Evolutionary conservation across 352 stramenopile species (phyloP).

Genomic region (Elongisporangium undulatum): DNA sequence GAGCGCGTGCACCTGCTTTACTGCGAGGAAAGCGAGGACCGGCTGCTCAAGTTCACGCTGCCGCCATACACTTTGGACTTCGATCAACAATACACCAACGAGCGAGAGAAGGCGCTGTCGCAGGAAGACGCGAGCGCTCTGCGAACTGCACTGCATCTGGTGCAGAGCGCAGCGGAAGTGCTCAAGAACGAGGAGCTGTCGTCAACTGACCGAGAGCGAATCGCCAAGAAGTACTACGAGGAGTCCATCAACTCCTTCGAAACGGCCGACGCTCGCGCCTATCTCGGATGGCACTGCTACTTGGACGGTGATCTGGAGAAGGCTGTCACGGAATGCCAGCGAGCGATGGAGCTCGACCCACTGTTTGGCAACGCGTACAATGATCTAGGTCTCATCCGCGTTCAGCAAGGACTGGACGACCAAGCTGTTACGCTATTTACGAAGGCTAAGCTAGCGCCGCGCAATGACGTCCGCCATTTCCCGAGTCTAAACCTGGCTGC

Average conservation of each 20-base stretch:
- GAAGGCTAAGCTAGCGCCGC: conserved; percentile 51
- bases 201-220: conserved; percentile 38
- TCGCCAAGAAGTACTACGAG: conserved; percentile 63
- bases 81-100: conserved; percentile 43
- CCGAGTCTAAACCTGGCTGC: conserved; percentile 61
- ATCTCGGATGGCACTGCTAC: conserved; percentile 65
- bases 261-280: conserved; percentile 65
- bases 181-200: conserved; percentile 36
- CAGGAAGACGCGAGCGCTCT: conserved; percentile 25
- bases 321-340: conserved; percentile 47
- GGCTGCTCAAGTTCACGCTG: conserved; percentile 33
- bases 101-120: conserved; percentile 23
- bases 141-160: conserved; percentile 43
- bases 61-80: conserved; percentile 28
- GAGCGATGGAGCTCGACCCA: conserved; percentile 63
- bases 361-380: conserved; percentile 72
- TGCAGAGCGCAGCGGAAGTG: conserved; percentile 42
- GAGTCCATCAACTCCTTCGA: conserved; percentile 64
- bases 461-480: conserved; percentile 69
- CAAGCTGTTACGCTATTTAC: conserved; percentile 55
- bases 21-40: conserved; percentile 28
- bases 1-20: conserved; percentile 67
- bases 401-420: conserved; percentile 50
- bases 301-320: conserved; percentile 51
- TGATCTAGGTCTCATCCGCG: conserved; percentile 58